phyloP scores from a whole-genome alignment of 1,284 basidiomycete species.

The Vanrija sp. region DNA sequence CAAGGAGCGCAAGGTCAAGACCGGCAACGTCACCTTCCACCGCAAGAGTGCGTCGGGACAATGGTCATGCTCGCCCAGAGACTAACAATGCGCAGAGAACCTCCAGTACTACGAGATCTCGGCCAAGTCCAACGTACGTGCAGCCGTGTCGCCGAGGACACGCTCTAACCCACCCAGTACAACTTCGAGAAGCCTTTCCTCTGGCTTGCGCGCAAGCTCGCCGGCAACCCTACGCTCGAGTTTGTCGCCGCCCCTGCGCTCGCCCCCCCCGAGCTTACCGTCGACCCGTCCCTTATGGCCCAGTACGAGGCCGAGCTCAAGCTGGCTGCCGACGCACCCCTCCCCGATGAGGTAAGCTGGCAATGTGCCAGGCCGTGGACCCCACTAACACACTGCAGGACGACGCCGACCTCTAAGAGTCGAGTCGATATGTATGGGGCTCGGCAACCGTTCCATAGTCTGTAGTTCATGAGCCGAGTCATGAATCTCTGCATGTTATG shows the following conservation, averaged over 20 bases:
- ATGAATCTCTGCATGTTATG: constrained; percentile 24
- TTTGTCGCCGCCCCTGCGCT: constrained; percentile 97
- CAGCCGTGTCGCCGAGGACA: not conserved
- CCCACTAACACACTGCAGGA: constrained; percentile 23
- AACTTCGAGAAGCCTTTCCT: constrained; percentile 99
- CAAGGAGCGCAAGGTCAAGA: constrained; percentile 99
- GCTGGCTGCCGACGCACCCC: constrained; percentile 50
- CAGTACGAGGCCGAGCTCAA: constrained; percentile 78
- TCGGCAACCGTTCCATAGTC: constrained; percentile 9
- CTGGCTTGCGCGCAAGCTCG: constrained; percentile 97
- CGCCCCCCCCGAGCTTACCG: constrained; percentile 84
- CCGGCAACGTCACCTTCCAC: constrained; percentile 97
- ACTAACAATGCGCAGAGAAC: constrained; percentile 59
- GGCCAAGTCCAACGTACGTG: constrained; percentile 81
- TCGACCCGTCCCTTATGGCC: constrained; percentile 74
- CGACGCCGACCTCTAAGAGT: constrained; percentile 44
- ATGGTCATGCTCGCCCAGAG: not conserved
- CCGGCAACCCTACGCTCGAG: constrained; percentile 84
- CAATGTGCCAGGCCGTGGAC: not conserved
- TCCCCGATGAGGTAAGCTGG: constrained; percentile 49
- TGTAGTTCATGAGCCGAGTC: constrained; percentile 19
- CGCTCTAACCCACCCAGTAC: constrained; percentile 54
- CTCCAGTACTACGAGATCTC: constrained; percentile 99
- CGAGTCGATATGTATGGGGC: not conserved
- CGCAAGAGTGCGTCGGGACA: constrained; percentile 68